A percentile compares a stretch with the other conserved stretches of the same genome.
Conservation (phyloP, 192 early-diverging fungal genomes). For the Cetraspora pellucida region DNA sequence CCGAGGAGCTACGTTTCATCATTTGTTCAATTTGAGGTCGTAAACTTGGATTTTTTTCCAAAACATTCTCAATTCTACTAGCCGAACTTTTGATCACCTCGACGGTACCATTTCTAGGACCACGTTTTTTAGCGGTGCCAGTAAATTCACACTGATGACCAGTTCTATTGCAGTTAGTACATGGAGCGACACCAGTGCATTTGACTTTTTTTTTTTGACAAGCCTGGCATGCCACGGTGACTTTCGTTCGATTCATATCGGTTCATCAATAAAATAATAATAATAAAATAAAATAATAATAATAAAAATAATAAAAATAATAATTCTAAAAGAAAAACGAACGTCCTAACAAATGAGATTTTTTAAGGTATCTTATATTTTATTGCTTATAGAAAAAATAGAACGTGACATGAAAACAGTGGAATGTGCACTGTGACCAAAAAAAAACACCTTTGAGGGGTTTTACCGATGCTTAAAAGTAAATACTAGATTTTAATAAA, state of each 20-base stretch:
- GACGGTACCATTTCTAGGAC: not conserved
- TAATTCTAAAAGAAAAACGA: not conserved
- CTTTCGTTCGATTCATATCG: slow-evolving; percentile 1
- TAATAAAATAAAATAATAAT: not conserved
- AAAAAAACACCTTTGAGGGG: not conserved
- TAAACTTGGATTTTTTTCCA: not conserved
- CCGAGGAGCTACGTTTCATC: not conserved
- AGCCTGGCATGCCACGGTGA: slow-evolving; percentile 7
- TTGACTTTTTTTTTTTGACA: slow-evolving; percentile 19
- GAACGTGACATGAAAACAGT: too few species aligned
- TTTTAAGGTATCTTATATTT: not conserved
- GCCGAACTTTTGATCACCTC: slow-evolving; percentile 11
- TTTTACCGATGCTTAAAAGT: not conserved
- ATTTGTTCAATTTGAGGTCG: not conserved
- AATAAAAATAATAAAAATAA: not conserved
- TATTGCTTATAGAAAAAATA: not conserved
- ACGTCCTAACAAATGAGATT: too few species aligned
- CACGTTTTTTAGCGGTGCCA: slow-evolving; percentile 8
- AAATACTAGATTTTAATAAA: not conserved
- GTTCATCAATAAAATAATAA: not conserved
- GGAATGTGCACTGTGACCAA: too few species aligned
- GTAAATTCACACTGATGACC: not conserved
- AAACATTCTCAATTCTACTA: slow-evolving; percentile 6
- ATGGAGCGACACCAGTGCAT: slow-evolving; percentile 5
- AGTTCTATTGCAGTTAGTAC: not conserved